Base-by-base conservation (phyloP, 768 basidiomycete genomes). In the Leccinum arenicola region DNA sequence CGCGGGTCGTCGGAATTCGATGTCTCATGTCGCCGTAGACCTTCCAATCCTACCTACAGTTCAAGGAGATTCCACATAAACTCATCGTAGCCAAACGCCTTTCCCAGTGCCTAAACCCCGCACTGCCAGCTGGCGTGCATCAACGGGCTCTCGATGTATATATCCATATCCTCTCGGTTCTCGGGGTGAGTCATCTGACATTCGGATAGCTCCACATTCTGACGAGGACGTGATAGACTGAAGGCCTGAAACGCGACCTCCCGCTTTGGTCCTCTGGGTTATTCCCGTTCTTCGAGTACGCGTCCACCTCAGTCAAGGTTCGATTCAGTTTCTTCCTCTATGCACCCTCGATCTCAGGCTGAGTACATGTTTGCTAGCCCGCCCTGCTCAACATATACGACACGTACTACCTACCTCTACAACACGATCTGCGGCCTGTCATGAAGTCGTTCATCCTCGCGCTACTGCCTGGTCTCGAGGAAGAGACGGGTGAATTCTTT, bases 281-380 rank as follows among this genome's bases (percentile, higher is more conserved):
- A 6, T 98, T 99, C 72, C 97, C 97, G 0, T 98, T 98, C 84
- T 98, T 98, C 67, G 94, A 98, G 75, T 98, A 94, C 73, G 94
- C 97, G 10, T 89, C 96, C n/a, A 98, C 95, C n/a, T 95, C 95
- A 19, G 95, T 98, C 58, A 93, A 93, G 82, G 93, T 91, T 27
- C 51, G 72, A 54, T n/a, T 3, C 50, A 14, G 25, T 62, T 53
- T 75, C 58, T 29, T 8, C 1, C 1, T 52, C 33, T 23, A 11
- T 48, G 3, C 29, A 4, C 15, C 31, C 31, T 49, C 38, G 2
- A 52, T 57, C 38, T 51, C 47, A 49, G 31, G 31, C 55, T 14
- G 29, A 29, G 2, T 29, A 52, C 52, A 40, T 29, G 35, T 29
- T 36, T 15, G 23, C 21, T 59, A 96, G 89, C 95, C 95, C 3